Conservation (phyloP, 805 yeast genomes). For the Kodamaea leandrae region DNA sequence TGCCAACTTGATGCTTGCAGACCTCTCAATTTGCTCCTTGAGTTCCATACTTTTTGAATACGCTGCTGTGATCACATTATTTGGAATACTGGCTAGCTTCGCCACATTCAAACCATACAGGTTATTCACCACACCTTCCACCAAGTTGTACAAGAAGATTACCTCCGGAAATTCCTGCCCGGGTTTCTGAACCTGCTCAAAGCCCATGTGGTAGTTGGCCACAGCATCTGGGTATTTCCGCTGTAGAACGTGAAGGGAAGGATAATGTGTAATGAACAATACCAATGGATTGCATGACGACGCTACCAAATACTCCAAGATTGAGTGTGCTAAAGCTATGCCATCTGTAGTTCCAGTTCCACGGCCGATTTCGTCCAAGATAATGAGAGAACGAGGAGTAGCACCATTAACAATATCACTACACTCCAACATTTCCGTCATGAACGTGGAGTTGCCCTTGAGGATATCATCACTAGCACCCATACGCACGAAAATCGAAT, state of each 20-base stretch:
- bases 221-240: conserved; percentile 38
- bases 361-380: conserved; percentile 77
- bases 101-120: conserved; percentile 90
- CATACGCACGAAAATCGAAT: conserved; percentile 76
- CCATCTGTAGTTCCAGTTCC: conserved; percentile 79
- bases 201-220: conserved; percentile 73
- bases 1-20: too few relatives aligned
- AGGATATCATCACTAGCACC: conserved; percentile 81
- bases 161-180: conserved; percentile 37
- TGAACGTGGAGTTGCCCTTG: conserved; percentile 77
- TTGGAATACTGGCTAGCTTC: conserved; percentile 61
- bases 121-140: conserved; percentile 42
- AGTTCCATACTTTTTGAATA: conserved; percentile 32
- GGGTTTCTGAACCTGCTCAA: conserved; percentile 35
- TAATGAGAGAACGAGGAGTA: conserved; percentile 55
- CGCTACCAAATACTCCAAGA: conserved; percentile 55
- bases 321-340: conserved; percentile 72
- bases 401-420: conserved; percentile 51
- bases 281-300: conserved; percentile 47
- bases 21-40: conserved; percentile 15
- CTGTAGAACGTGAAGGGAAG: conserved; percentile 56
- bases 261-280: conserved; percentile 83
- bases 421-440: conserved; percentile 72
- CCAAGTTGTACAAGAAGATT: conserved; percentile 37
- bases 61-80: conserved; percentile 46